Conservation (phyloP, 257 asterid species). For the Petunia axillaris region DNA sequence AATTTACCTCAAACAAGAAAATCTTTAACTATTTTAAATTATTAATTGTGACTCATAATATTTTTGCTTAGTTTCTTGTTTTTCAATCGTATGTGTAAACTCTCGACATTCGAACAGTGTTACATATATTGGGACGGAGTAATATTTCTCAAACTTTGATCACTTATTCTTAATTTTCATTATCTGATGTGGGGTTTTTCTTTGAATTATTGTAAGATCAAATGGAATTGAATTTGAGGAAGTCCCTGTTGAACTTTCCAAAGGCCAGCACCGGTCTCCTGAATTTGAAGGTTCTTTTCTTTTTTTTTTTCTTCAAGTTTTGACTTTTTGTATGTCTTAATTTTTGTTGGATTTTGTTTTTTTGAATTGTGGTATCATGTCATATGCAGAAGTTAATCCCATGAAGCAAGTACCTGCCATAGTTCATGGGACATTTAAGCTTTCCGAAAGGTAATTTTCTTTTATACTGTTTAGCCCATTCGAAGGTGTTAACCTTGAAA, state of each 20-base stretch:
- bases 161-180: neutral
- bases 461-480: neutral
- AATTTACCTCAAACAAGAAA: neutral
- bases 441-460: constrained; percentile 69
- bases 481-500: neutral
- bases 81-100: no score
- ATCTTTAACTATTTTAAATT: no score
- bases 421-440: constrained; percentile 81
- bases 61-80: no score
- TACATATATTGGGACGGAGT: no score
- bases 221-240: constrained; percentile 91
- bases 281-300: constrained; percentile 61
- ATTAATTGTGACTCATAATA: no score
- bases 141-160: neutral
- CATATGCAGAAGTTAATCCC: constrained; percentile 65
- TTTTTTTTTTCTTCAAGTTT: neutral
- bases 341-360: neutral
- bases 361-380: neutral
- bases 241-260: constrained; percentile 57
- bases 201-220: constrained; percentile 37
- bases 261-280: constrained; percentile 66
- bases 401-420: constrained; percentile 85
- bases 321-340: neutral
- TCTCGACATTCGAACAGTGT: no score
- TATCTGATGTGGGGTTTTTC: neutral